Evolutionary conservation across 1,284 basidiomycete genomes (phyloP).

Genomic region (Marasmius tenuissimus): DNA sequence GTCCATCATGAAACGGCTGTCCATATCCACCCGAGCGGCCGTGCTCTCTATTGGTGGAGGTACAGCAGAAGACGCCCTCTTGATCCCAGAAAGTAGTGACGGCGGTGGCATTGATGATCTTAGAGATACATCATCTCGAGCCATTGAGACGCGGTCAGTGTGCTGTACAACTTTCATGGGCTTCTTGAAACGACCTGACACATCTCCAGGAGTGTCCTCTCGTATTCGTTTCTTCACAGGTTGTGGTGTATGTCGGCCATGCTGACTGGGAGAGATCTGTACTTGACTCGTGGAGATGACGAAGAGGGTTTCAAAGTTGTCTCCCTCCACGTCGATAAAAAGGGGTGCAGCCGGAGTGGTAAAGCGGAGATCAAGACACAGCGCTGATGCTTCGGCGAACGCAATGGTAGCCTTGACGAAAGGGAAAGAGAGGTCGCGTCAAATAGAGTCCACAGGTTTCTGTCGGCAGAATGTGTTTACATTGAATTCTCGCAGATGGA

Average conservation of each 20-base stretch:
- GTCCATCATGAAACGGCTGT: neutral
- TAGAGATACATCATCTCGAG: constrained; percentile 26
- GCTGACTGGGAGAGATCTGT: constrained; percentile 34
- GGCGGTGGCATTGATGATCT: constrained; percentile 19
- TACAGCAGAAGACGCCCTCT: too few species aligned
- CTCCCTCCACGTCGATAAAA: constrained; percentile 71
- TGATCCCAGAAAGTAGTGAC: constrained; percentile 1
- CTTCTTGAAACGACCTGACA: constrained; percentile 42
- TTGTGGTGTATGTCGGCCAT: constrained; percentile 20
- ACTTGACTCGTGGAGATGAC: constrained; percentile 74
- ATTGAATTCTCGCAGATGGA: constrained; percentile 81
- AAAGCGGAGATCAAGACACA: constrained; percentile 68
- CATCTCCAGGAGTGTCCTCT: constrained; percentile 31
- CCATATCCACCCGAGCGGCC: too few species aligned
- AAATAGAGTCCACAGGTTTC: constrained; percentile 19
- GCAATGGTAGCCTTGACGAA: constrained; percentile 65
- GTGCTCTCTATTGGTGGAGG: too few species aligned
- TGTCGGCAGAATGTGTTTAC: constrained; percentile 33
- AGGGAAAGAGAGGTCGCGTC: constrained; percentile 7
- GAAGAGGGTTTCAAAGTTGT: constrained; percentile 62
- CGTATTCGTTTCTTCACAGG: constrained; percentile 42
- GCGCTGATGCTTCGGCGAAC: constrained; percentile 68
- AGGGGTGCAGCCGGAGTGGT: constrained; percentile 70
- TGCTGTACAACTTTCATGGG: constrained; percentile 61
- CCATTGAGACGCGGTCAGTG: constrained; percentile 33